Evolutionary conservation across 179 eudicot genomes (phyloP).

Genomic region (Sideroxylon spinosum): DNA sequence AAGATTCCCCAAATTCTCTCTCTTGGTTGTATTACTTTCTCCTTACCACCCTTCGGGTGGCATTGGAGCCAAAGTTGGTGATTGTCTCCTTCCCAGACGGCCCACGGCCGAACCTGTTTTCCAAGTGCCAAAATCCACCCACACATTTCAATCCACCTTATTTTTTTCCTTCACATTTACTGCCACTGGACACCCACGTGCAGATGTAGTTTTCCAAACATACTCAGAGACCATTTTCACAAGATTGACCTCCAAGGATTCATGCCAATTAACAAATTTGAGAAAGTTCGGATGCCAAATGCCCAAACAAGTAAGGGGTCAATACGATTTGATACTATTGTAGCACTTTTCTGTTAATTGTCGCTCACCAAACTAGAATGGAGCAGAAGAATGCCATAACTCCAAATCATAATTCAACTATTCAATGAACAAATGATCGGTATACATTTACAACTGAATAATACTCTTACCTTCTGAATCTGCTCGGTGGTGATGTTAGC

Average conservation of each 20-base stretch:
- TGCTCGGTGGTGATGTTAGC: slow-evolving; percentile 46
- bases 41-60: no score
- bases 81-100: no score
- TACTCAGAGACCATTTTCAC: background rate
- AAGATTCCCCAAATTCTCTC: no score
- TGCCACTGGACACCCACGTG: no score
- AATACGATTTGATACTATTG: no score
- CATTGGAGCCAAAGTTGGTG: no score
- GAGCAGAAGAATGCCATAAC: background rate
- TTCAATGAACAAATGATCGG: background rate
- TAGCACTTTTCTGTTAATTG: background rate
- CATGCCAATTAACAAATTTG: background rate
- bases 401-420: background rate
- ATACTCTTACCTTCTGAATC: slow-evolving; percentile 41
- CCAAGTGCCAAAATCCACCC: no score
- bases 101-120: no score
- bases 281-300: background rate
- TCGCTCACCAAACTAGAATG: background rate
- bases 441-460: background rate
- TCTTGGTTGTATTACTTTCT: no score
- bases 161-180: no score
- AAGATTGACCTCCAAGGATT: background rate
- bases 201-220: background rate
- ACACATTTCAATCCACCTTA: no score
- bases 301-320: background rate